Percentiles rank a stretch among this genome's conserved stretches.
Evolutionary conservation across 2,329 filamentous ascomycete genomes (phyloP).

Genomic region (Cordyceps farinosa): DNA sequence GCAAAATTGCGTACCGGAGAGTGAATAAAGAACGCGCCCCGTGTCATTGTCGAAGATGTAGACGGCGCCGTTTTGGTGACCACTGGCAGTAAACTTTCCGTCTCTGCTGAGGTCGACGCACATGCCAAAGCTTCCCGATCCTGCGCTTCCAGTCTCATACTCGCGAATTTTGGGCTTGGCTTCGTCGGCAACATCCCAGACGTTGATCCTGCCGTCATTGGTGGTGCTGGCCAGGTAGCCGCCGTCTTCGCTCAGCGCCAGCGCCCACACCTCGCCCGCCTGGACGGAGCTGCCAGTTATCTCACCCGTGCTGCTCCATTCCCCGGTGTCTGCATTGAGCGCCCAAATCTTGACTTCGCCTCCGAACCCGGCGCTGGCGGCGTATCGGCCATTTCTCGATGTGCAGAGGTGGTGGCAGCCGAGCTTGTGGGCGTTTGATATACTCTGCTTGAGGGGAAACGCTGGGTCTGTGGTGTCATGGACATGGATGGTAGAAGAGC

Average conservation of each 20-base stretch:
- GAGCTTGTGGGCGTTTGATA: slow-evolving; percentile 76
- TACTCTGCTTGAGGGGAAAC: slow-evolving; percentile 74
- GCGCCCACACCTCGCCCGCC: slow-evolving; percentile 77
- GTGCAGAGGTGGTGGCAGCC: slow-evolving; percentile 88
- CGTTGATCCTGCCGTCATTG: slow-evolving; percentile 81
- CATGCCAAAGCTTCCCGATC: slow-evolving; percentile 84
- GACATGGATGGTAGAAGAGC: slow-evolving; percentile 75
- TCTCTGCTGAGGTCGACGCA: slow-evolving; percentile 78
- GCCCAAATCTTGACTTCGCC: slow-evolving; percentile 86
- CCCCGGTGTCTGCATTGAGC: slow-evolving; percentile 52
- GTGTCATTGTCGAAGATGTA: slow-evolving; percentile 96
- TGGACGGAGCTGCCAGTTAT: slow-evolving; percentile 46
- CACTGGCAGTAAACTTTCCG: slow-evolving; percentile 82
- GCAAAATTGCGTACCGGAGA: slow-evolving; percentile 58
- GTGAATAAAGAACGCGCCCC: slow-evolving; percentile 77
- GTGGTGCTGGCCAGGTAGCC: slow-evolving; percentile 82
- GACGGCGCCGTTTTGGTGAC: slow-evolving; percentile 86
- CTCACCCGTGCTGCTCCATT: slow-evolving; percentile 45
- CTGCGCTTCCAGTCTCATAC: slow-evolving; percentile 71
- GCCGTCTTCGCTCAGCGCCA: slow-evolving; percentile 81
- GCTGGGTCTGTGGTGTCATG: slow-evolving; percentile 69
- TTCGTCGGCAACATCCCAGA: slow-evolving; percentile 69
- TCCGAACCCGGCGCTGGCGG: slow-evolving; percentile 82
- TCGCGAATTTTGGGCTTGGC: slow-evolving; percentile 65
- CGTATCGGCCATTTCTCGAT: slow-evolving; percentile 63